Evolutionary conservation across 2,329 filamentous ascomycete species (phyloP), one percentile per base, ranked within the genome.

Genomic region (Colletotrichum sp.): DNA sequence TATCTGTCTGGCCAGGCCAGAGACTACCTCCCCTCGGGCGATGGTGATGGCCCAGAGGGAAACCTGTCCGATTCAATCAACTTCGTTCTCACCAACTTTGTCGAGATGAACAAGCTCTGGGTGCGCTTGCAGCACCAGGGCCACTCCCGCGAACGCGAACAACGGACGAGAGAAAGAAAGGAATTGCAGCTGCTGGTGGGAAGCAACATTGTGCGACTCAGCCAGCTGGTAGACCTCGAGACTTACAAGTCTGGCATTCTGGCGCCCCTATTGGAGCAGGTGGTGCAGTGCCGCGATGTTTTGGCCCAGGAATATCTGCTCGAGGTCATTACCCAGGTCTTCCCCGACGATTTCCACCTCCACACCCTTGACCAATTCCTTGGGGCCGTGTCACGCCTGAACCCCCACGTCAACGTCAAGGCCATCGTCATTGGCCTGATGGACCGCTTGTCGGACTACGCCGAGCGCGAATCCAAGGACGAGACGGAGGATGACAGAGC

Each of bases 91-190:
- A 99, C 97, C 76, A 99, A 99, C 82, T 99, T 99, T 82, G 97
- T 99, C 80, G 97, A 99, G 87, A 99, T 99, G 97, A 99, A 99
- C 87, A 99, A 99, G 90, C 90, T 99, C 38, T 99, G 97, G 97
- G 97, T 99, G 77, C 93, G 97, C 58, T 88, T 98, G 82, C 97
- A 99, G 84, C 97, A 99, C 84, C 97, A 99, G 83, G 97, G 97
- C 30, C 97, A 98, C 83, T 99, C 97, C 52, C 91, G 96, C 80
- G 97, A 99, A 85, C 91, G 97, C 68, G 97, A 99, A 78, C 94
- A 97, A 86, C 91, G 97, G 80, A 98, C 96, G 73, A 96, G 97
- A 81, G 97, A 99, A 87, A 91, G 97, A 80, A 96, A 97, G 84
- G 97, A 99, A 87, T 88, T 99, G 70, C 97, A 99, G 87, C 89